phyloP scores from a whole-genome alignment of 345 rosid genomes.

The Barbarea vulgaris region DNA sequence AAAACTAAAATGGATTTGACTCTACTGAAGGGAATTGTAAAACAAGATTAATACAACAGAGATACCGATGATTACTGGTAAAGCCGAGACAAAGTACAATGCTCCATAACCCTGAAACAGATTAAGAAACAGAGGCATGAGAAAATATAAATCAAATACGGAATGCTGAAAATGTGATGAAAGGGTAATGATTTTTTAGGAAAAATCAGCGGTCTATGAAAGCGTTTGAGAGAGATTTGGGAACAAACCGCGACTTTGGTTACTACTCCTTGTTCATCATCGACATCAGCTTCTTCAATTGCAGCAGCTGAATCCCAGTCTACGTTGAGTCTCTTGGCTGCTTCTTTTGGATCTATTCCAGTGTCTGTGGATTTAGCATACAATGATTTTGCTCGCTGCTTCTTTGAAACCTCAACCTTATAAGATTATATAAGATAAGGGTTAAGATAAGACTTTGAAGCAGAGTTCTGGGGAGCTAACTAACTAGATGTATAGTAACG shows the following conservation, averaged over 20 bases:
- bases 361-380: slow-evolving; percentile 92
- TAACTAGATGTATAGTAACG: not conserved
- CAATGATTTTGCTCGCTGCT: slow-evolving; percentile 64
- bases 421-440: slow-evolving; percentile 28
- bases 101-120: slow-evolving; percentile 91
- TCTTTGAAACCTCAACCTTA: slow-evolving; percentile 67
- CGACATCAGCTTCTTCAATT: slow-evolving; percentile 58
- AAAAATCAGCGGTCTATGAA: not conserved
- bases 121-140: slow-evolving; percentile 8
- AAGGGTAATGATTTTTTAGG: not conserved
- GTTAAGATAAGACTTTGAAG: slow-evolving; percentile 3
- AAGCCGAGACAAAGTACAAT: slow-evolving; percentile 81
- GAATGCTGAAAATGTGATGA: not conserved
- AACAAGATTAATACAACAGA: slow-evolving; percentile 82
- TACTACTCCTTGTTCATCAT: slow-evolving; percentile 66
- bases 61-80: slow-evolving; percentile 88
- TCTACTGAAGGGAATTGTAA: slow-evolving; percentile 91
- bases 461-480: slow-evolving; percentile 8
- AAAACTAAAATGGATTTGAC: slow-evolving; percentile 13
- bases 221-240: slow-evolving; percentile 22
- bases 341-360: slow-evolving; percentile 74
- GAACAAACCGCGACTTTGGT: slow-evolving; percentile 74
- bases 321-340: slow-evolving; percentile 83
- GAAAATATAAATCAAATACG: not conserved
- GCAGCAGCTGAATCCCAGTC: slow-evolving; percentile 98